Percentiles rank a stretch among this genome's conserved stretches.
These are phyloP conservation scores for Suhomyces wounanorum DNA, from an alignment of 1,139 yeast species.

Conservation along the genomic window DNA sequence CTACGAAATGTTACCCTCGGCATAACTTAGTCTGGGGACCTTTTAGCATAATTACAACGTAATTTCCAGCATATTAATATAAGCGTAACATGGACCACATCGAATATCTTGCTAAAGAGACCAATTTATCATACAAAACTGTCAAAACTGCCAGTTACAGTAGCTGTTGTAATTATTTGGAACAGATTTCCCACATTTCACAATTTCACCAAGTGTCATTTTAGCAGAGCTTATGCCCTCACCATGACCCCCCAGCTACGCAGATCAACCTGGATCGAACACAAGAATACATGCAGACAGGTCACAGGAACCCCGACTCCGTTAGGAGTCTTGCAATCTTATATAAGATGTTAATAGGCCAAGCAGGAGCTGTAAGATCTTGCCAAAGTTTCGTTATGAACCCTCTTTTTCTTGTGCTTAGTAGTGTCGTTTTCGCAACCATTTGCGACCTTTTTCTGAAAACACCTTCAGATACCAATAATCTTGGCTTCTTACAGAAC, in stretches of 20 bases:
- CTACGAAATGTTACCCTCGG: slow-evolving; percentile 13
- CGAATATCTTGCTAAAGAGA: no score
- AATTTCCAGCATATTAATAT: background rate
- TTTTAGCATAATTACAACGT: background rate
- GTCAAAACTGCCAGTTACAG: no score
- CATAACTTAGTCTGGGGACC: background rate
- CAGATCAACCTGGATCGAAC: no score
- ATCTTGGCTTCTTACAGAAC: no score
- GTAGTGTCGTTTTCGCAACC: slow-evolving; percentile 5
- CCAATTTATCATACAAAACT: no score
- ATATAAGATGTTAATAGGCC: background rate
- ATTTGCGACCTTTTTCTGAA: background rate
- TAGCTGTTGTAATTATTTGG: no score
- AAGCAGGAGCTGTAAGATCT: background rate
- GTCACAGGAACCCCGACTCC: background rate
- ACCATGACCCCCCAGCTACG: no score
- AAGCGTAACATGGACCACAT: background rate
- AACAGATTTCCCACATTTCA: no score
- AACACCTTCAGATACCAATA: no score
- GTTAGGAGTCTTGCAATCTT: background rate
- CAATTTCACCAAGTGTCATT: no score
- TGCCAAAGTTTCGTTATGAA: slow-evolving; percentile 2
- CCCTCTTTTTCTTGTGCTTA: background rate
- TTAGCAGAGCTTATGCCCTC: no score
- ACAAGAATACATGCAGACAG: background rate